Evolutionary conservation across 495 filamentous ascomycete genomes (phyloP).

Genomic region (Annulohypoxylon nitens): DNA sequence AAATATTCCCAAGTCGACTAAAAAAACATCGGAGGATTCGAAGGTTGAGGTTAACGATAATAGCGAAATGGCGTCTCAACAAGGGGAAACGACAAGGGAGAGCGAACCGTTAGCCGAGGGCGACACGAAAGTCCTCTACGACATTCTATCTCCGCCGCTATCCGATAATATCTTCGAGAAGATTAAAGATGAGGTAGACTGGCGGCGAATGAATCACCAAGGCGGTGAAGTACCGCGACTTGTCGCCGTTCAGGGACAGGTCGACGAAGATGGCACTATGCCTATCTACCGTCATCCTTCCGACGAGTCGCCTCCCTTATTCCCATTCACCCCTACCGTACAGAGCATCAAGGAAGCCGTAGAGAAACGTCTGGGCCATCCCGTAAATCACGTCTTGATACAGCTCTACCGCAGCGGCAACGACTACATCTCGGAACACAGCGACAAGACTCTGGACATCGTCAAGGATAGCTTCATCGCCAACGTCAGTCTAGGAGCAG

Average conservation of each 20-base stretch:
- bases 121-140: constrained; percentile 80
- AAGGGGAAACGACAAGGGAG: constrained; percentile 22
- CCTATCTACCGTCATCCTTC: constrained; percentile 95
- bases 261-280: constrained; percentile 78
- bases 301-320: constrained; percentile 85
- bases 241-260: constrained; percentile 88
- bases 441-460: constrained; percentile 96
- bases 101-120: constrained; percentile 71
- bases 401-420: constrained; percentile 91
- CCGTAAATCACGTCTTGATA: constrained; percentile 92
- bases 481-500: constrained; percentile 92
- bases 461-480: constrained; percentile 83
- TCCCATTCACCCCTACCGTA: constrained; percentile 80
- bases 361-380: constrained; percentile 79
- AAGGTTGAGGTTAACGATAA: constrained; percentile 41
- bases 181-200: constrained; percentile 80
- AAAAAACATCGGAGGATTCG: constrained; percentile 18
- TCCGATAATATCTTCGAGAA: constrained; percentile 74
- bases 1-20: constrained; percentile 7
- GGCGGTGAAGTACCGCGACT: constrained; percentile 93
- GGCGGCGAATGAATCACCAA: constrained; percentile 93
- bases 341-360: constrained; percentile 73
- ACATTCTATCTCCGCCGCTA: constrained; percentile 69
- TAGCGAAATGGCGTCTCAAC: constrained; percentile 38
- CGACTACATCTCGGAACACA: constrained; percentile 98